Percentiles rank a stretch among this genome's conserved stretches.
Evolutionary conservation across 257 asterid genomes (phyloP).

Genomic region (Echites panduratus): DNA sequence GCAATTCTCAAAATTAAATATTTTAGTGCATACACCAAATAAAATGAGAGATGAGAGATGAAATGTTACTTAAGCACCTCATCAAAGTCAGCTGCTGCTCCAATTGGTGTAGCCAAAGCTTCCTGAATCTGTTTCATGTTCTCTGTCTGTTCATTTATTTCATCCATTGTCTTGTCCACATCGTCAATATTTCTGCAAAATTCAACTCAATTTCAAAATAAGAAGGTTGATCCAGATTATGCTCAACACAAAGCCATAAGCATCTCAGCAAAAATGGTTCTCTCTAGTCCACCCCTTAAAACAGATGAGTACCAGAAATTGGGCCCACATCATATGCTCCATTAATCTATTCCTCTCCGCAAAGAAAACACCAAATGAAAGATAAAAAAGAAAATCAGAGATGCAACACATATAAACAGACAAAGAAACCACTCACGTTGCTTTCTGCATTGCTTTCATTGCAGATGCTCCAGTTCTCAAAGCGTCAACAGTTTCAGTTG

Average conservation of each 20-base stretch:
- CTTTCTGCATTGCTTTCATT: conserved; percentile 54
- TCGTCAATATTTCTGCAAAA: conserved; percentile 65
- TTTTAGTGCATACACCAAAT: not conserved
- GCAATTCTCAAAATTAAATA: conserved; percentile 9
- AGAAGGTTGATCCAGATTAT: not conserved
- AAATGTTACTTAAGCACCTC: conserved; percentile 36
- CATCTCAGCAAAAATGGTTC: not conserved
- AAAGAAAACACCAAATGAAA: not conserved
- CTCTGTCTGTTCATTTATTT: conserved; percentile 83
- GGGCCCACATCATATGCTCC: not conserved
- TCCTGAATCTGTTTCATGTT: conserved; percentile 84
- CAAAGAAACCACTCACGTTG: conserved; percentile 31
- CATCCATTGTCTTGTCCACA: conserved; percentile 95
- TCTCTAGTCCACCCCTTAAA: not conserved
- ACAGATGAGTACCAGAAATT: no score
- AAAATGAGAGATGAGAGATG: not conserved
- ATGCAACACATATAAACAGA: not conserved
- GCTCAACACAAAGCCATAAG: not conserved
- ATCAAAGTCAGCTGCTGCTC: conserved; percentile 64
- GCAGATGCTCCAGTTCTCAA: conserved; percentile 48
- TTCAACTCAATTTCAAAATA: not conserved
- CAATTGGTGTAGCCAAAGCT: conserved; percentile 65
- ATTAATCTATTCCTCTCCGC: not conserved
- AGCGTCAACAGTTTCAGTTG: conserved; percentile 52
- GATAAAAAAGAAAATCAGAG: not conserved